Evolutionary conservation across 306 rosid species (phyloP).

Genomic region (Begonia fuchsioides): DNA sequence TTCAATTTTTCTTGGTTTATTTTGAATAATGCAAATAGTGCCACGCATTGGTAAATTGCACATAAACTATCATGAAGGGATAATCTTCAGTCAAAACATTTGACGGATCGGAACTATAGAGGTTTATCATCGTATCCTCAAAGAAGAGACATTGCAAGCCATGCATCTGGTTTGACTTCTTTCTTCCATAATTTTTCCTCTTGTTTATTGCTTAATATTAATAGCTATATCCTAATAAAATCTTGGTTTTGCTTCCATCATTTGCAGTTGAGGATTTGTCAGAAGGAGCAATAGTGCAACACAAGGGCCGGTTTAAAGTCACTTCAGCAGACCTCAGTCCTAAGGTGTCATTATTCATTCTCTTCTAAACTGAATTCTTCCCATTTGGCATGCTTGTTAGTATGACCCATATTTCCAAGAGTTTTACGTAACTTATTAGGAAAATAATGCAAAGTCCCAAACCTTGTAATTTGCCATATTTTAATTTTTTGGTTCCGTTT

Average conservation of each 20-base stretch:
- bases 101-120: conserved; percentile 56
- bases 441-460: too few relatives aligned
- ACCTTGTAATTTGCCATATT: too few relatives aligned
- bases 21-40: not conserved
- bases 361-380: too few relatives aligned
- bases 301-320: conserved; percentile 87
- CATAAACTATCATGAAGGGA: conserved; percentile 49
- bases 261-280: conserved; percentile 66
- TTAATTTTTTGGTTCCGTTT: too few relatives aligned
- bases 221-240: not conserved
- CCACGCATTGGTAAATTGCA: not conserved
- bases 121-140: conserved; percentile 65
- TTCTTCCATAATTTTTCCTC: conserved; percentile 4
- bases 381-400: too few relatives aligned
- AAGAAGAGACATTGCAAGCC: conserved; percentile 49
- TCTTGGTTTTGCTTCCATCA: not conserved
- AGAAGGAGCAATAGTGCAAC: conserved; percentile 78
- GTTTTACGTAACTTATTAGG: too few relatives aligned
- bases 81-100: conserved; percentile 42
- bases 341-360: conserved; percentile 26
- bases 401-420: too few relatives aligned
- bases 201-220: not conserved
- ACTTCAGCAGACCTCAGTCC: conserved; percentile 72
- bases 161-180: conserved; percentile 40
- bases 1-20: not conserved